These are phyloP conservation scores for Epichloe brachyelytri DNA, from an alignment of 2,329 filamentous ascomycete species.

Conservation along the genomic window DNA sequence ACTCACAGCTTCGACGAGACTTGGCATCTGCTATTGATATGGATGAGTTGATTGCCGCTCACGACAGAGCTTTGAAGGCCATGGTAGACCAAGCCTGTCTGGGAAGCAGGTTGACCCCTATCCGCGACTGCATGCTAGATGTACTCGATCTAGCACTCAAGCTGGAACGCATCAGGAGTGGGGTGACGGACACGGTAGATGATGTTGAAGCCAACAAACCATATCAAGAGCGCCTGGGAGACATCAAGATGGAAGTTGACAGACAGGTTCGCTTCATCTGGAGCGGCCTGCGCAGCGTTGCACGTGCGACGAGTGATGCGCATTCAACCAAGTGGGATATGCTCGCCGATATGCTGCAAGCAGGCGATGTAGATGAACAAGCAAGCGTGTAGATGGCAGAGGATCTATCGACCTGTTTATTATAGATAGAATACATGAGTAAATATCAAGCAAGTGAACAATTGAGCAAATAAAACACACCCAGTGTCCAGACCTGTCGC, in stretches of 20 bases:
- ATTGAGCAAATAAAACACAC: background rate
- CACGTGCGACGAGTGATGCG: conserved; percentile 55
- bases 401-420: no score
- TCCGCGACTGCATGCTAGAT: conserved; percentile 60
- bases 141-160: conserved; percentile 62
- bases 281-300: conserved; percentile 60
- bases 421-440: no score
- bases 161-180: conserved; percentile 47
- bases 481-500: conserved; percentile 4
- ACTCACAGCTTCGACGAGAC: conserved; percentile 38
- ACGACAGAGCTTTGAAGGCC: conserved; percentile 48
- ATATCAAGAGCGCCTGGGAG: conserved; percentile 39
- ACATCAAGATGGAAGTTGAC: conserved; percentile 50
- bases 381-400: background rate
- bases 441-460: no score
- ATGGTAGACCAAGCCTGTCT: conserved; percentile 59
- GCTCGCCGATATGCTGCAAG: conserved; percentile 66
- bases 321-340: conserved; percentile 59
- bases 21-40: conserved; percentile 56
- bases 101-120: conserved; percentile 52
- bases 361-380: conserved; percentile 16
- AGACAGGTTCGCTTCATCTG: conserved; percentile 56
- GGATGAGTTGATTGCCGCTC: conserved; percentile 65
- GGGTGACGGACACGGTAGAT: conserved; percentile 9
- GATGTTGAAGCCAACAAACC: conserved; percentile 20